Evolutionary conservation across 352 stramenopile genomes (phyloP).

Genomic region (Detonula confervacea): DNA sequence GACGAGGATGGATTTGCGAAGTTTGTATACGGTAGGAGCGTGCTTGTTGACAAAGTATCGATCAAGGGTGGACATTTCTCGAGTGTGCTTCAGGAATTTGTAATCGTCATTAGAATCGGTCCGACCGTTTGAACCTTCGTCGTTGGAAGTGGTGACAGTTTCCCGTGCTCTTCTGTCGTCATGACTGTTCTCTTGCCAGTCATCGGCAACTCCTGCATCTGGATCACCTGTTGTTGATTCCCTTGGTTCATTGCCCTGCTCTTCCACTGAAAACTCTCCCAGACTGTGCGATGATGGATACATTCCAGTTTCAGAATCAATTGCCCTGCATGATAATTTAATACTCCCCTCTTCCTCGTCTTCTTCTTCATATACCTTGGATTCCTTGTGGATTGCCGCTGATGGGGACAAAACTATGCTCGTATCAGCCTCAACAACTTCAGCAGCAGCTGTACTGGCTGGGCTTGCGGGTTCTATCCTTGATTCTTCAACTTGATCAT

Average conservation of each 20-base stretch:
- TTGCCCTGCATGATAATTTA: no score
- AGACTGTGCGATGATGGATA: background rate
- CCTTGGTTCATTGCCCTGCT: no score
- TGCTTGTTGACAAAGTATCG: constrained; percentile 23
- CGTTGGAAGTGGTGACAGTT: constrained; percentile 5
- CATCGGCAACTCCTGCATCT: no score
- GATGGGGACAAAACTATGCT: background rate
- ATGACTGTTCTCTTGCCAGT: background rate
- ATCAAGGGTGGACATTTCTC: constrained; percentile 31
- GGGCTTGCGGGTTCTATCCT: background rate
- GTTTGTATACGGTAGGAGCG: constrained; percentile 25
- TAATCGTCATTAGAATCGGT: constrained; percentile 9
- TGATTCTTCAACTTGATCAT: background rate
- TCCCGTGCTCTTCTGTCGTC: background rate
- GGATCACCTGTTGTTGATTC: no score
- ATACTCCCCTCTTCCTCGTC: background rate
- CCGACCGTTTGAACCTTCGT: background rate
- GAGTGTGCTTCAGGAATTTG: constrained; percentile 20
- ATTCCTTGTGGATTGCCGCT: background rate
- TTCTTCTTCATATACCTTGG: background rate
- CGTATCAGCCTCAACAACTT: no score
- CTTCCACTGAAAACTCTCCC: no score
- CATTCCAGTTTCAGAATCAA: constrained; percentile 7
- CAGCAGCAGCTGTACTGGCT: background rate
- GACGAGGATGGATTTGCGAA: constrained; percentile 15